Percentiles rank a stretch among this genome's conserved stretches.
Conservation (phyloP, 2,329 filamentous ascomycete species). For the Colletotrichum spaethianum region DNA sequence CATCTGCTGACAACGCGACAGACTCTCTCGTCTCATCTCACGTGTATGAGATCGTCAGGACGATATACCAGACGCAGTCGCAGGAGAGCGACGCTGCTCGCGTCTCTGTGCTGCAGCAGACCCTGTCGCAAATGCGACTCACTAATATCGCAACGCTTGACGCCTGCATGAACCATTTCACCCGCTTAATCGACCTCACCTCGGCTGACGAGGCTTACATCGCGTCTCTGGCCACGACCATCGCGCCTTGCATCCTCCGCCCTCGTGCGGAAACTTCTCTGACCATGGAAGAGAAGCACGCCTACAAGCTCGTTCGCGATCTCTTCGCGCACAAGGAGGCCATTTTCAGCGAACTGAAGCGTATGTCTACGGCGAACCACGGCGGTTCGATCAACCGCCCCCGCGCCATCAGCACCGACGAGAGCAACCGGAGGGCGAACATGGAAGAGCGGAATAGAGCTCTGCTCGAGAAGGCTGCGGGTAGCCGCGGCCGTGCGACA, state of each 20-base stretch:
- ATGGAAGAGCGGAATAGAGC: constrained; percentile 95
- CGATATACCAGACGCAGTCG: constrained; percentile 82
- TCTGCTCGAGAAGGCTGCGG: constrained; percentile 76
- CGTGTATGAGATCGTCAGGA: constrained; percentile 98
- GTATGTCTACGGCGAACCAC: constrained; percentile 80
- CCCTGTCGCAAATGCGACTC: constrained; percentile 91
- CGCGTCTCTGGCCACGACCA: constrained; percentile 76
- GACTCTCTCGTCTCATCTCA: constrained; percentile 99
- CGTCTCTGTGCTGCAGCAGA: constrained; percentile 93
- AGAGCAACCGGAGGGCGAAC: constrained; percentile 92
- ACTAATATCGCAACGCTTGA: constrained; percentile 99
- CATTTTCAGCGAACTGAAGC: constrained; percentile 97
- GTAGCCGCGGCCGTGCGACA: constrained; percentile 78
- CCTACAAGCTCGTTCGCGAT: constrained; percentile 90
- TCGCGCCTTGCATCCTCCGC: constrained; percentile 90
- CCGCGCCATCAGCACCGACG: constrained; percentile 92
- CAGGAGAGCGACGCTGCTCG: constrained; percentile 84
- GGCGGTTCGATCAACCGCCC: constrained; percentile 75
- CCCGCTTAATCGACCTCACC: constrained; percentile 94
- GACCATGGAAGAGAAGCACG: constrained; percentile 95
- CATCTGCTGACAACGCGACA: constrained; percentile 56
- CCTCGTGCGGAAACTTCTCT: constrained; percentile 90
- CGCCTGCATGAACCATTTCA: constrained; percentile 98
- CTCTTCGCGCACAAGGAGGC: constrained; percentile 94
- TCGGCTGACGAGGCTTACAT: constrained; percentile 94